Conservation (phyloP, 306 rosid species). For the Citrullus mucosospermus region DNA sequence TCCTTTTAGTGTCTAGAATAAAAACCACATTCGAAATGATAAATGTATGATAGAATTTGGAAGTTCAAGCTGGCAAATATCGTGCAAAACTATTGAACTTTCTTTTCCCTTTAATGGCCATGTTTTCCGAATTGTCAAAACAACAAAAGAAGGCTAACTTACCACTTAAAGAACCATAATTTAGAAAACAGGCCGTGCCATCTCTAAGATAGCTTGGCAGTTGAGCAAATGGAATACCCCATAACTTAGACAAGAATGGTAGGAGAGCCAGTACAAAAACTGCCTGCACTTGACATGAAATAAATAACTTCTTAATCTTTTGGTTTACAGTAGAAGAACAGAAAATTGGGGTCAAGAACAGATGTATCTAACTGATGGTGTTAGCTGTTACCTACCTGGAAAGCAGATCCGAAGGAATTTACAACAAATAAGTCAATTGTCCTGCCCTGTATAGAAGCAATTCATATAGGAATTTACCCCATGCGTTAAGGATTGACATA, state of each 20-base stretch:
- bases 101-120: background rate
- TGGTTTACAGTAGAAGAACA: background rate
- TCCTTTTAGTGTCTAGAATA: background rate
- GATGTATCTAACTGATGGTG: background rate
- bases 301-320: constrained; percentile 5
- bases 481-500: background rate
- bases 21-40: background rate
- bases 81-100: background rate
- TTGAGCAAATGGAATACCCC: constrained; percentile 77
- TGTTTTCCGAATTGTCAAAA: background rate
- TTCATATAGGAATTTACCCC: background rate
- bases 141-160: constrained; percentile 14
- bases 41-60: background rate
- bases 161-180: constrained; percentile 56
- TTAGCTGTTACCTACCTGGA: constrained; percentile 54
- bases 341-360: background rate
- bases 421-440: constrained; percentile 75
- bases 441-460: constrained; percentile 47
- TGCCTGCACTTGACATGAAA: constrained; percentile 47
- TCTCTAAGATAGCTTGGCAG: constrained; percentile 76
- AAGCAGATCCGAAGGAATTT: constrained; percentile 85
- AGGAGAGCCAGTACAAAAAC: constrained; percentile 61
- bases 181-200: constrained; percentile 82
- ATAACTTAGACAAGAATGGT: constrained; percentile 73
- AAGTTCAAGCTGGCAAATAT: background rate